Evolutionary conservation across 768 basidiomycete species (phyloP).

Genomic region (Cubamyces sp.): DNA sequence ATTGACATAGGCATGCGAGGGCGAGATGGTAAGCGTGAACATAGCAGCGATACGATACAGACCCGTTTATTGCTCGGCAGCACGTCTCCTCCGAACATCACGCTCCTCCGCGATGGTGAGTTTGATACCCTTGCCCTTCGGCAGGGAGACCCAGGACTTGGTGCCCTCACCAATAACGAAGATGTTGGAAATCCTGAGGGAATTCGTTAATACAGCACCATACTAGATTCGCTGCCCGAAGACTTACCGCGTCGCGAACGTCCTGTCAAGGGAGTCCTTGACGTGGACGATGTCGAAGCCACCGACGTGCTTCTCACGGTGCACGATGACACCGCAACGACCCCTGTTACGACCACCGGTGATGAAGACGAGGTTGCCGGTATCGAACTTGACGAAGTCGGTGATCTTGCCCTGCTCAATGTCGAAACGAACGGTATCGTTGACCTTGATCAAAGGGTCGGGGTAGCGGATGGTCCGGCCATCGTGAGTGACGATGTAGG

Average conservation of each 20-base stretch:
- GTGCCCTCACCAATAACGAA: constrained; percentile 95
- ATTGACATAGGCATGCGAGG: constrained; percentile 33
- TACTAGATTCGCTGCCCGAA: too few relatives aligned
- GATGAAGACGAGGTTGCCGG: constrained; percentile 95
- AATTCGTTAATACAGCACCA: neutral
- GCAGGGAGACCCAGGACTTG: constrained; percentile 97
- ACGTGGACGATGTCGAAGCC: constrained; percentile 99
- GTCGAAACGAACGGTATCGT: constrained; percentile 98
- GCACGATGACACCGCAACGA: constrained; percentile 92
- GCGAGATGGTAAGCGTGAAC: constrained; percentile 26
- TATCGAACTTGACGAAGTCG: constrained; percentile 94
- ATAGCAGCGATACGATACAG: constrained; percentile 27
- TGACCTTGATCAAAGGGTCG: constrained; percentile 91
- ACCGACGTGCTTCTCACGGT: constrained; percentile 96
- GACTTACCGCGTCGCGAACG: constrained; percentile 94
- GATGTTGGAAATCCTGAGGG: constrained; percentile 88
- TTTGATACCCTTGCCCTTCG: constrained; percentile 97
- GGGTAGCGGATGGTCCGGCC: constrained; percentile 99
- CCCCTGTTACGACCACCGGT: constrained; percentile 99
- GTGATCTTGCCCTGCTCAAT: constrained; percentile 92
- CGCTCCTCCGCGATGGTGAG: constrained; percentile 97
- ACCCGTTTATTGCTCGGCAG: constrained; percentile 63
- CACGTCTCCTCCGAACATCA: constrained; percentile 85
- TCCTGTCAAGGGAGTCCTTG: constrained; percentile 92
- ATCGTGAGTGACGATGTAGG: constrained; percentile 97